Base-by-base conservation (phyloP, 257 asterid genomes). In the Solanum verrucosum region DNA sequence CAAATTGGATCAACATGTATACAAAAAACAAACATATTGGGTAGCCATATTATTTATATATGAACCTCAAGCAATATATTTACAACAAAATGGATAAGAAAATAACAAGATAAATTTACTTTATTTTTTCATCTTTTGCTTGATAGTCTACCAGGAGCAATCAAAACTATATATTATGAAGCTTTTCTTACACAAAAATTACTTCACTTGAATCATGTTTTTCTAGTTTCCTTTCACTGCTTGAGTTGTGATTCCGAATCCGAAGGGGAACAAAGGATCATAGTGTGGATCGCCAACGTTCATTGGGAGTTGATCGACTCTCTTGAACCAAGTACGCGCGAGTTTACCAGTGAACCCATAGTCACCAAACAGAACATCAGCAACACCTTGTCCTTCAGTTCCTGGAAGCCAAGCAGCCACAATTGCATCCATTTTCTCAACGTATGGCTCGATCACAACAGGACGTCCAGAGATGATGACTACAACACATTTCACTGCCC, bases 331-430 rank as follows among this genome's bases (percentile, higher is more conserved):
- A 3, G 91, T 90, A 3, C 87, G 89, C 2, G 94, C 88, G 16
- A 92, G 92, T 59, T 92, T 92, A 20, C 94, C 94, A 0, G 93
- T 90, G 34, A 92, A 92, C 42, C 91, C 92, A 18, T 91, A 91
- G 77, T 91, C 93, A 7, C 94, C 93, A 75, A 92, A 92, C 40
- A 92, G 25, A 86, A 84, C 91, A 90, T 92, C 94, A 52, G 93
- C 89, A 65, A 92, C 86, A 6, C 94, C 94, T 81, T 91, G 94
- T 7, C 94, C 94, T 89, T 92, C 94, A 0, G 91, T 91, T 1
- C 94, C 94, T 4, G 94, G 94, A 86, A 92, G 91, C 93, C 94
- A 92, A 29, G 94, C 94, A 40, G 94, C 93, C 21, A 91, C 91
- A 0, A 92, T 91, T 0, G 92, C 93, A 11, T 90, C 93, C 31